Evolutionary conservation across 2,329 filamentous ascomycete genomes (phyloP), one percentile per base, ranked within the genome.

Genomic region (Paraphoma sp.): DNA sequence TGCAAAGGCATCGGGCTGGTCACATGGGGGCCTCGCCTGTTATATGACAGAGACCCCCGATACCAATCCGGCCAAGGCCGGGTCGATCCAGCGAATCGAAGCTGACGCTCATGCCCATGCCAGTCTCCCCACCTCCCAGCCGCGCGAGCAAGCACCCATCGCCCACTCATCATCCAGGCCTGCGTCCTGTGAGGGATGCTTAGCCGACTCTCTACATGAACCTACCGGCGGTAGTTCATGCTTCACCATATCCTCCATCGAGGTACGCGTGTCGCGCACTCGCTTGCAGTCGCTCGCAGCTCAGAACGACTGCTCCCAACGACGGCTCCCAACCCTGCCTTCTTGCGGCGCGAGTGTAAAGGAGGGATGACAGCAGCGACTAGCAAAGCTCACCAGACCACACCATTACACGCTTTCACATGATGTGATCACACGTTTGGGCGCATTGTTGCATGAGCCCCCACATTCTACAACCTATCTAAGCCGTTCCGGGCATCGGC

Each of bases 1-100:
- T 36, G 33, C 33, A 36, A 36, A 36, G 33, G 33, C 33, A 36
- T 36, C 33, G 33, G 33, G 9, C 33, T 36, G 33, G 33, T 36
- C 33, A 36, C 33, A 36, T 36, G 33, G 33, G 14, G 33, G 33
- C 10, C 33, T 36, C 33, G 33, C 33, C 33, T 36, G 33, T 36
- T 36, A 36, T 41, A 17, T 36, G 41, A 31, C 43, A 23, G 31
- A 31, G 8, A 7, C 29, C 9, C 10, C 33, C 18, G 36, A 16
- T 45, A 43, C 38, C 40, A 29, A 51, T 28, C 9, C 33, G 52
- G 18, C 48, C 14, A 47, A 48, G 36, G 36, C 43, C 45, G 45
- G 23, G 18, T 43, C 42, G 41, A 14, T 23, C 5, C 48, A 48
- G 45, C 62, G 44, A 63, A 62, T 65, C 59, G n/a, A 60, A 8